Conservation (phyloP, 371 early-diverging fungal genomes). For the Rhizopus sp. region DNA sequence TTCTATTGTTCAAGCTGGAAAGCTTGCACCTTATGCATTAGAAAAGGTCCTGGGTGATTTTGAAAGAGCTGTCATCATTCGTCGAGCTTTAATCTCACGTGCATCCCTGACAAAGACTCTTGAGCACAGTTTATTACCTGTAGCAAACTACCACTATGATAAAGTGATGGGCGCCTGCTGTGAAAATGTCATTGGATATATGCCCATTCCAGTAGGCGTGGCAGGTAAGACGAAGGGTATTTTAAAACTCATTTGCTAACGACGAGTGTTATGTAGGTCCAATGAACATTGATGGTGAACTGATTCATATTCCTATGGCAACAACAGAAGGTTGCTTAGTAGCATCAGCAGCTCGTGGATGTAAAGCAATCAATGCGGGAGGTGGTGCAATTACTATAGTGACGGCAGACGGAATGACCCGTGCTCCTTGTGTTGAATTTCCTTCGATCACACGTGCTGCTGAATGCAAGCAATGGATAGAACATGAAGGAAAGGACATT, state of each 20-base stretch:
- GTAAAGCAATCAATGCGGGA: slow-evolving; percentile 90
- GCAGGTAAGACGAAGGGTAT: slow-evolving; percentile 48
- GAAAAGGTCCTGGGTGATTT: slow-evolving; percentile 80
- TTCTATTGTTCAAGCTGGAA: slow-evolving; percentile 69
- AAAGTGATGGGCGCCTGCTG: slow-evolving; percentile 93
- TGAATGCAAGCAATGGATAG: slow-evolving; percentile 78
- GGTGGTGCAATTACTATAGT: slow-evolving; percentile 88
- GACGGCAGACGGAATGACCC: slow-evolving; percentile 91
- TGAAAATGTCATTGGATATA: slow-evolving; percentile 95
- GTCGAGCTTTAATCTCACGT: slow-evolving; percentile 75
- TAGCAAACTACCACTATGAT: slow-evolving; percentile 85
- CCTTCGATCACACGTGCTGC: slow-evolving; percentile 68
- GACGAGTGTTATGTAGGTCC: slow-evolving; percentile 56
- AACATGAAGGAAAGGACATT: slow-evolving; percentile 64
- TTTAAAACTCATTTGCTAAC: not conserved
- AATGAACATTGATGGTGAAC: slow-evolving; percentile 75
- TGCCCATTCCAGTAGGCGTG: slow-evolving; percentile 93
- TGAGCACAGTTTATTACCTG: slow-evolving; percentile 70
- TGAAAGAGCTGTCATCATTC: slow-evolving; percentile 81
- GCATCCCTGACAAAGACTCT: slow-evolving; percentile 63
- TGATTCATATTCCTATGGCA: slow-evolving; percentile 91
- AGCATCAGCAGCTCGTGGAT: slow-evolving; percentile 93
- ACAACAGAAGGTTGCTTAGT: slow-evolving; percentile 95
- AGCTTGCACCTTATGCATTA: slow-evolving; percentile 80
- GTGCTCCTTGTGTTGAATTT: slow-evolving; percentile 92